A percentile compares a stretch with the other conserved stretches of the same genome.
phyloP scores from a whole-genome alignment of 2,329 filamentous ascomycete species.

The Dichotomopilus funicola region DNA sequence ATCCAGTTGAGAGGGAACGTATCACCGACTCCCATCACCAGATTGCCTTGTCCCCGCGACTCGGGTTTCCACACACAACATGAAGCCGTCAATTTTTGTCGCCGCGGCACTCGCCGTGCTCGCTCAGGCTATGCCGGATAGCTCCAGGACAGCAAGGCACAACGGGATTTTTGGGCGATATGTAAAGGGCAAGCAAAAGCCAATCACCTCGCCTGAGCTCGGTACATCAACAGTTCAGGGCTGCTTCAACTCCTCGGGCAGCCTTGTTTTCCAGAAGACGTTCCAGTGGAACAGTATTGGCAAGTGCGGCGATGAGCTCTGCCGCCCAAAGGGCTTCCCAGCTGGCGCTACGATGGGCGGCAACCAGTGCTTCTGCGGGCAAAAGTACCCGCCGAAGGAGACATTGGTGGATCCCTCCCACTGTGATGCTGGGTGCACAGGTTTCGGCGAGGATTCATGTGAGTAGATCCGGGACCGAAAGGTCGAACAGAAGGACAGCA shows the following conservation, averaged over 20 bases:
- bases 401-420: conserved; percentile 48
- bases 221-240: conserved; percentile 42
- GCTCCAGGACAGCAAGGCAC: background rate
- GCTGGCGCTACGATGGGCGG: conserved; percentile 59
- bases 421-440: conserved; percentile 62
- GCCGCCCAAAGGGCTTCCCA: conserved; percentile 38
- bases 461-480: conserved; percentile 29
- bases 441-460: conserved; percentile 59
- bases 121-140: conserved; percentile 13
- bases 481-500: background rate
- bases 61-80: background rate
- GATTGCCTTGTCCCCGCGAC: background rate
- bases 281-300: conserved; percentile 36
- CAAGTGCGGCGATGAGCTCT: conserved; percentile 34
- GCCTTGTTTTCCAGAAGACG: conserved; percentile 27
- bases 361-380: conserved; percentile 66
- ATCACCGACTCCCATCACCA: too few relatives aligned
- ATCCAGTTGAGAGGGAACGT: too few relatives aligned
- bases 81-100: conserved; percentile 20
- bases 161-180: background rate
- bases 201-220: conserved; percentile 32
- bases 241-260: conserved; percentile 42
- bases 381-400: conserved; percentile 54
- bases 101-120: conserved; percentile 14
- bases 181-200: conserved; percentile 29